A percentile compares a stretch with the other conserved stretches of the same genome.
Conservation (phyloP, 2,329 filamentous ascomycete genomes). For the Colletotrichum brevisporum region DNA sequence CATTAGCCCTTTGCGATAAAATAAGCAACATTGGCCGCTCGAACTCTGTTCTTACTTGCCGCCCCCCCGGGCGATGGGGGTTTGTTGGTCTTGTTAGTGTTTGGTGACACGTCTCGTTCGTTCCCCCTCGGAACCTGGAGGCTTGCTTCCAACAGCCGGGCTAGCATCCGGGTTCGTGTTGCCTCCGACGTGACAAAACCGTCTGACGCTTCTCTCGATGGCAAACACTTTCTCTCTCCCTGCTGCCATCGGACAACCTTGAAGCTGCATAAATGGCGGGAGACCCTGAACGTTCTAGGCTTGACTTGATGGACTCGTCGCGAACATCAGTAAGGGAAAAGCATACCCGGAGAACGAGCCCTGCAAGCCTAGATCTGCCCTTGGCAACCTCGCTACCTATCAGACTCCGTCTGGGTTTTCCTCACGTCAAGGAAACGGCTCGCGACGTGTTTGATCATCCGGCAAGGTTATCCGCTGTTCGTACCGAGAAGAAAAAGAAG, state of each 20-base stretch:
- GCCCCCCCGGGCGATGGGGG: too few species aligned
- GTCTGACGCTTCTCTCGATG: constrained; percentile 5
- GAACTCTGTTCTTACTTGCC: neutral
- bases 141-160: too few species aligned
- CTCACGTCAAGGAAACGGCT: neutral
- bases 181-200: constrained; percentile 4
- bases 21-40: constrained; percentile 9
- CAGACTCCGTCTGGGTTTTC: too few species aligned
- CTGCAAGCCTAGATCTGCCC: neutral
- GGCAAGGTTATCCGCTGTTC: neutral
- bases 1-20: constrained; percentile 13
- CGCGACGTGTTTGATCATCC: neutral
- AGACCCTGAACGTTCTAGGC: constrained; percentile 10
- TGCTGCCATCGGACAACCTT: constrained; percentile 8
- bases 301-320: too few species aligned
- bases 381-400: constrained; percentile 1
- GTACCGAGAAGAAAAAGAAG: constrained; percentile 5
- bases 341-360: neutral
- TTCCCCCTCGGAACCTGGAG: too few species aligned
- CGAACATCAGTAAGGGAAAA: too few species aligned
- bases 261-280: constrained; percentile 9
- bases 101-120: neutral
- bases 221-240: neutral
- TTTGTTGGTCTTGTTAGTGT: neutral
- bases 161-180: constrained; percentile 10